Evolutionary conservation across 2,329 filamentous ascomycete species (phyloP), one percentile per base, ranked within the genome.

Genomic region (Diaporthe australafricana): DNA sequence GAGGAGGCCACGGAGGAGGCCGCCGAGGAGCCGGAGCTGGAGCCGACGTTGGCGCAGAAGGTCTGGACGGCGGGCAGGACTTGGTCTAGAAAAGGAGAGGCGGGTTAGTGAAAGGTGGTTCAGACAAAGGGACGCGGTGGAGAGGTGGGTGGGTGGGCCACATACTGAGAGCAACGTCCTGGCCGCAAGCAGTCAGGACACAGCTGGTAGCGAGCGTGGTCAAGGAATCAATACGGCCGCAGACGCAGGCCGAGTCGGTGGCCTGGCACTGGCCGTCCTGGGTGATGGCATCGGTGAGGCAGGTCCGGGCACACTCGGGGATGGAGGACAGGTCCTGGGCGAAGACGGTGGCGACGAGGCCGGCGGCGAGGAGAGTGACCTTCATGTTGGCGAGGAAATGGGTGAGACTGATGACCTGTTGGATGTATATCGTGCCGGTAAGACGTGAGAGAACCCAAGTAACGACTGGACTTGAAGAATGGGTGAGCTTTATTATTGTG

Each of bases 301-400:
- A 65, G 30, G 45, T 25, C 7, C 30, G 42, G 3, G 60, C 60
- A 50, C 60, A 65, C 60, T 65, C 30, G 30, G 60, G 60, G 60
- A 65, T 38, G 60, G 27, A 25, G 60, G 60, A 50, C n/a, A 65
- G 45, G 60, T 65, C 60, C 45, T 65, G 60, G 5, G 60, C 60
- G 45, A 38, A 65, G 45, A 50, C 60, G 30, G 60, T 27, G 60
- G 60, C 60, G 9, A 65, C 60, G 45, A 65, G 60, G 60, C 60
- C 60, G 45, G 60, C 60, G 60, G 60, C 60, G 60, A 65, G 60
- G 60, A 65, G 60, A 25, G 60, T 65, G 45, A 65, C n/a, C 60
- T 65, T 65, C 60, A 65, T 65, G 7, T 65, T 65, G 60, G 45
- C n/a, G 30, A 35, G 30, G n/a, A 11, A 9, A n/a, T 25, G 53